Evolutionary conservation across 257 asterid genomes (phyloP).

Genomic region (Solanum corneliomulleri): DNA sequence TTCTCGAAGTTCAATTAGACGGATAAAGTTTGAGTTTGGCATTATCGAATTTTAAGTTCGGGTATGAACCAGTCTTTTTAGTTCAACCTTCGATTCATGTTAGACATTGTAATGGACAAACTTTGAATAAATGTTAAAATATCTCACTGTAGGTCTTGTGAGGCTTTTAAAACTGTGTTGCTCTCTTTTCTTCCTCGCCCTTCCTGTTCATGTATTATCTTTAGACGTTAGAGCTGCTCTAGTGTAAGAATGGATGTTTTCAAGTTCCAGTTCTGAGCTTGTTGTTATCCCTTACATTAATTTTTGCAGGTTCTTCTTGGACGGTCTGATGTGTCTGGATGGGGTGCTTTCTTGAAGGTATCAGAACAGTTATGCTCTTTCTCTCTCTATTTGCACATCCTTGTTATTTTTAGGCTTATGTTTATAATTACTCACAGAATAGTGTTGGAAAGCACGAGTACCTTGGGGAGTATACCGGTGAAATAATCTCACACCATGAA

Average conservation of each 20-base stretch:
- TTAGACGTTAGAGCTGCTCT: not conserved
- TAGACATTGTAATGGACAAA: not conserved
- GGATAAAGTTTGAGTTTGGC: not conserved
- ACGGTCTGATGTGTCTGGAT: conserved; percentile 87
- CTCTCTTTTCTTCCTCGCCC: not conserved
- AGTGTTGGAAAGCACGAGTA: conserved; percentile 60
- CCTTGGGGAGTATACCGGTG: conserved; percentile 83
- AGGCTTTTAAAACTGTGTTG: not conserved
- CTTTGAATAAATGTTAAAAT: not conserved
- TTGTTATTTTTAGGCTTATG: not conserved
- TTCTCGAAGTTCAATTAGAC: not conserved
- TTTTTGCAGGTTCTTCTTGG: conserved; percentile 71
- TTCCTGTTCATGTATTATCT: not conserved
- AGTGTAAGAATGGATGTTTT: not conserved
- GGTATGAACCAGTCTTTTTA: not conserved
- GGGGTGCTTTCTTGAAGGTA: conserved; percentile 99
- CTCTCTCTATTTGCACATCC: not conserved
- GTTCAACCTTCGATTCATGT: not conserved
- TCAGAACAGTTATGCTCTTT: not conserved
- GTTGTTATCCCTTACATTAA: not conserved
- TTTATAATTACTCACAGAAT: conserved; percentile 39
- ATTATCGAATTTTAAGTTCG: not conserved
- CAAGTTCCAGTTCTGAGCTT: not conserved
- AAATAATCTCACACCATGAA: conserved; percentile 65
- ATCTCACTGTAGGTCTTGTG: not conserved